phyloP scores from a whole-genome alignment of 2,329 filamentous ascomycete genomes.

The Pseudogymnoascus pannorum region DNA sequence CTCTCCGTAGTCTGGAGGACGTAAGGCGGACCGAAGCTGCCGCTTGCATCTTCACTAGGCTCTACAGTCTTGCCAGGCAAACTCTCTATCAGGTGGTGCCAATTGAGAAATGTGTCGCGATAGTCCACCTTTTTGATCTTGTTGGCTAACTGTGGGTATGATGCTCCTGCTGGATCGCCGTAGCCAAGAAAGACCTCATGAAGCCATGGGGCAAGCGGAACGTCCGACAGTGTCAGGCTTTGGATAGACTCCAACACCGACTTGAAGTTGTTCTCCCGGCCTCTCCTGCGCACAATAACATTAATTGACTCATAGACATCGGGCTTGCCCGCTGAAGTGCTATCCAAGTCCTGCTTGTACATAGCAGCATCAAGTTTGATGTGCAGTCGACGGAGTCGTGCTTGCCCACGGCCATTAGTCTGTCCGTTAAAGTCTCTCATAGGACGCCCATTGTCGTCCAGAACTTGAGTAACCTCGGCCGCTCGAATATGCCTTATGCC shows the following conservation, averaged over 20 bases:
- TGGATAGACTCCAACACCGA: conserved; percentile 87
- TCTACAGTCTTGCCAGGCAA: conserved; percentile 83
- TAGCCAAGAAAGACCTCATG: conserved; percentile 98
- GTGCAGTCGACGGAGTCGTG: conserved; percentile 61
- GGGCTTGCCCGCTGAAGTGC: conserved; percentile 55
- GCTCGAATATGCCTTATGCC: conserved; percentile 67
- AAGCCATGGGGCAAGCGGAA: conserved; percentile 82
- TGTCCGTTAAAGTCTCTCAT: conserved; percentile 57
- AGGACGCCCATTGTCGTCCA: conserved; percentile 74
- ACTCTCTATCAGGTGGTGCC: conserved; percentile 87
- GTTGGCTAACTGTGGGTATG: conserved; percentile 75
- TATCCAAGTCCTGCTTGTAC: conserved; percentile 70
- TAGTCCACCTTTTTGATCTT: conserved; percentile 76
- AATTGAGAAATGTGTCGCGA: conserved; percentile 89
- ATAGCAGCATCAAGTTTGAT: conserved; percentile 72
- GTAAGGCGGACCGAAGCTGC: conserved; percentile 81
- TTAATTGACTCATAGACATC: conserved; percentile 84
- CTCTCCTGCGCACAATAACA: conserved; percentile 71
- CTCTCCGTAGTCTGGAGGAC: conserved; percentile 63
- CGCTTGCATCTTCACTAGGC: conserved; percentile 61
- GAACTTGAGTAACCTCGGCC: conserved; percentile 77
- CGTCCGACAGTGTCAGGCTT: conserved; percentile 74
- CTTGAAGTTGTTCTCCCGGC: conserved; percentile 95
- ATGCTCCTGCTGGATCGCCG: conserved; percentile 82
- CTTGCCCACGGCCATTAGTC: conserved; percentile 54